phyloP scores from a whole-genome alignment of 75 land plant genomes.

The Pseudotsuga menziesii region DNA sequence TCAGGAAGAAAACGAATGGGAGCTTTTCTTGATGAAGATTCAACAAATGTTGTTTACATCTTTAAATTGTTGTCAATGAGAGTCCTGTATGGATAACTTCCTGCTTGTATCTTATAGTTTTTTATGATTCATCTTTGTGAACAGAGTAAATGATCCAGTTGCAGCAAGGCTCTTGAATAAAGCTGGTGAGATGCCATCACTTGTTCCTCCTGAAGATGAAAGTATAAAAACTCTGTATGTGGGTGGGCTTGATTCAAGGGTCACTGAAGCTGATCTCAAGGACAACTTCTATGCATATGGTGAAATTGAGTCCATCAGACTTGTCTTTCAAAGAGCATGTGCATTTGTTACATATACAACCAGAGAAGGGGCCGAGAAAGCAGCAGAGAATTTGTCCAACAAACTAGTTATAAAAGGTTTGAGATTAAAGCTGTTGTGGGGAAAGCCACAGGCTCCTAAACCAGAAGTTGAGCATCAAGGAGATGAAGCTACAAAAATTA shows the following conservation, averaged over 20 bases:
- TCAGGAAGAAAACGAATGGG: neutral
- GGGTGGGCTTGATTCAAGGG: conserved; percentile 81
- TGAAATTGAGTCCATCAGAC: conserved; percentile 82
- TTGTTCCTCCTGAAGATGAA: conserved; percentile 91
- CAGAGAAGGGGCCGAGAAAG: conserved; percentile 97
- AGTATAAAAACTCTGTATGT: conserved; percentile 85
- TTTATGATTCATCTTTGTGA: conserved; percentile 7
- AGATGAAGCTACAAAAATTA: conserved; percentile 42
- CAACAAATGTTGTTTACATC: neutral
- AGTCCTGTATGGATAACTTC: neutral
- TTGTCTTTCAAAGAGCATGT: conserved; percentile 82
- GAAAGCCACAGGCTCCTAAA: conserved; percentile 81
- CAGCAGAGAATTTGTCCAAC: conserved; percentile 93
- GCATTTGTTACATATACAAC: conserved; percentile 98
- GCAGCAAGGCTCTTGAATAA: conserved; percentile 86
- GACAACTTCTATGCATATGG: conserved; percentile 95
- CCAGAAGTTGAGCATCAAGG: conserved; percentile 57
- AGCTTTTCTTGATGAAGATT: neutral
- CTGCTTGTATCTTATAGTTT: neutral
- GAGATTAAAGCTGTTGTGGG: conserved; percentile 94
- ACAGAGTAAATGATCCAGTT: conserved; percentile 97
- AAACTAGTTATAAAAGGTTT: conserved; percentile 92
- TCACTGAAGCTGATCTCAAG: conserved; percentile 82
- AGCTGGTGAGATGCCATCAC: conserved; percentile 95
- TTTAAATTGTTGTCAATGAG: neutral